Conservation (phyloP, 2,329 filamentous ascomycete species). For the Helotiales sp. region DNA sequence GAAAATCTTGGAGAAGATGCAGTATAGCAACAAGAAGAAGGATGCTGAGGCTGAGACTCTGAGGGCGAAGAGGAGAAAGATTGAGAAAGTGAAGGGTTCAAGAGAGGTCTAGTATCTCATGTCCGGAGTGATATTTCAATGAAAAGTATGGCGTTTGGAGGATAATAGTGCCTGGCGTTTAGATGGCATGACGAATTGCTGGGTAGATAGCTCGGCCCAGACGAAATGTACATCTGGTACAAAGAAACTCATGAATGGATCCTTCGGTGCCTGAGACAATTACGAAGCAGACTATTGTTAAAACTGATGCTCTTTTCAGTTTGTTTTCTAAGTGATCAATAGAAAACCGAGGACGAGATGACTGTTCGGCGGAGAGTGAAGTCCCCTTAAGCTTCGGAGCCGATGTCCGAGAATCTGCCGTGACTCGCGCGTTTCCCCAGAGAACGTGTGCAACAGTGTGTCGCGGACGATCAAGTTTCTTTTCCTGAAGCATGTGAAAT, state of each 20-base stretch:
- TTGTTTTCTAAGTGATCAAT: too few relatives aligned
- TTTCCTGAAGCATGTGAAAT: constrained; percentile 11
- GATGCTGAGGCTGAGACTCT: constrained; percentile 87
- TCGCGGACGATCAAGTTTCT: neutral
- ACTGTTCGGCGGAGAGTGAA: too few relatives aligned
- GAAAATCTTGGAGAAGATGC: constrained; percentile 97
- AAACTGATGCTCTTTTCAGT: too few relatives aligned
- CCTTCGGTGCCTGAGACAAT: too few relatives aligned
- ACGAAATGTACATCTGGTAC: neutral
- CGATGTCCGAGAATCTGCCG: neutral
- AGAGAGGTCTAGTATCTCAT: constrained; percentile 3
- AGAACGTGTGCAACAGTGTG: neutral
- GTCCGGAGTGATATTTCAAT: too few relatives aligned
- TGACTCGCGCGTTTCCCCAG: neutral
- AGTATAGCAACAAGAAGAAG: constrained; percentile 91
- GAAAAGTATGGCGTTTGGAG: constrained; percentile 18
- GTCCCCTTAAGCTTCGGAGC: too few relatives aligned
- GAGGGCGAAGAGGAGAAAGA: constrained; percentile 83
- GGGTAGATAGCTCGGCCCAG: neutral
- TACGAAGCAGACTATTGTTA: too few relatives aligned
- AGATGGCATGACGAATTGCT: neutral
- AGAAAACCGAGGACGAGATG: too few relatives aligned
- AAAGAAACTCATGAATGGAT: too few relatives aligned
- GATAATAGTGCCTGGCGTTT: constrained; percentile 4
- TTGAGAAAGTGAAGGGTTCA: constrained; percentile 59